phyloP scores from a whole-genome alignment of 73 alveolate species.

The Diophrys appendiculata region DNA sequence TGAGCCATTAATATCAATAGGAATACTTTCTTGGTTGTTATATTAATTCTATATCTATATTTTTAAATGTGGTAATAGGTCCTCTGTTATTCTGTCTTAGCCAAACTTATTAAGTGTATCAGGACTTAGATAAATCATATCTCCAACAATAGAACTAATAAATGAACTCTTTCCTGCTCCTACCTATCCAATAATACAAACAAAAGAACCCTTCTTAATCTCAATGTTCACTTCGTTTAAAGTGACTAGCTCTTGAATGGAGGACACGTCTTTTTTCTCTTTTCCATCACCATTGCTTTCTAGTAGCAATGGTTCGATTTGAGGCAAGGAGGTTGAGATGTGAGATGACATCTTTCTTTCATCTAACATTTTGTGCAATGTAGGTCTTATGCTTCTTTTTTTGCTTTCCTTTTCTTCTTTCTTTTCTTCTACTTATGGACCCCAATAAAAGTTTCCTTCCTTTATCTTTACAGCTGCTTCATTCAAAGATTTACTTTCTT shows the following conservation, averaged over 20 bases:
- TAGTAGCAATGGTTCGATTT: too few relatives aligned
- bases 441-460: constrained; percentile 24
- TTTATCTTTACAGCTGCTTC: neutral
- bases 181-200: constrained; percentile 90
- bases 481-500: neutral
- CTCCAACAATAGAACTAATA: constrained; percentile 60
- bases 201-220: constrained; percentile 77
- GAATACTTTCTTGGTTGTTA: neutral
- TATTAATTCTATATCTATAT: neutral
- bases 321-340: too few relatives aligned
- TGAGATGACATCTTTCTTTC: too few relatives aligned
- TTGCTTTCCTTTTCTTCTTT: constrained; percentile 13
- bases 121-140: constrained; percentile 30
- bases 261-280: neutral
- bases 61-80: neutral
- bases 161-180: constrained; percentile 94
- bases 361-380: too few relatives aligned
- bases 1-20: constrained; percentile 22
- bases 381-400: constrained; percentile 55
- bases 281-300: neutral
- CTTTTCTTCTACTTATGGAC: constrained; percentile 6
- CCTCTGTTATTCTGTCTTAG: neutral
- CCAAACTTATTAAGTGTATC: neutral
- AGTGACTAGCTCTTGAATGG: constrained; percentile 16
- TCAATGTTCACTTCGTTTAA: constrained; percentile 58